Evolutionary conservation across 1,284 basidiomycete genomes (phyloP).

Genomic region (Microbotryomycetes sp.): DNA sequence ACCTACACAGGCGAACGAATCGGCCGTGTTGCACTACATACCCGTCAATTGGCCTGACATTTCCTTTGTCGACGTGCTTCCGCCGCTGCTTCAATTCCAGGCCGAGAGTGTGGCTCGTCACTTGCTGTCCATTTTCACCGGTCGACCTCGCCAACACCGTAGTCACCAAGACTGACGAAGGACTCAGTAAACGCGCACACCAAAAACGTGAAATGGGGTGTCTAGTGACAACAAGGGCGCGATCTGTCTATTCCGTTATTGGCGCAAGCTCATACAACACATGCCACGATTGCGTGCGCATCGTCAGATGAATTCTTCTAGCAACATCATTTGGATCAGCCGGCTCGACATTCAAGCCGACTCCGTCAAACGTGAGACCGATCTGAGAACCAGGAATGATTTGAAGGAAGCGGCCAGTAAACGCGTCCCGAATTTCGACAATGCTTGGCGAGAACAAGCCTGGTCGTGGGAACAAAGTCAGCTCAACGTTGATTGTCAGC

Average conservation of each 20-base stretch:
- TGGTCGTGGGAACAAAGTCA: background rate
- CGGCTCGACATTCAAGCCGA: background rate
- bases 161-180: too few relatives aligned
- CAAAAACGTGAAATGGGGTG: too few relatives aligned
- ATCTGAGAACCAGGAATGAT: background rate
- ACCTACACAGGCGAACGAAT: slow-evolving; percentile 57
- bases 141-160: too few relatives aligned
- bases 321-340: background rate
- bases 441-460: slow-evolving; percentile 25
- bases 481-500: background rate
- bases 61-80: slow-evolving; percentile 75
- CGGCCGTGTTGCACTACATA: slow-evolving; percentile 89
- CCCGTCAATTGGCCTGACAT: slow-evolving; percentile 92
- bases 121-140: background rate
- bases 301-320: background rate
- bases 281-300: background rate
- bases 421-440: slow-evolving; percentile 28
- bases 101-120: slow-evolving; percentile 10
- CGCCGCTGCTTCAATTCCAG: slow-evolving; percentile 79
- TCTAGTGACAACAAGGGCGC: too few relatives aligned
- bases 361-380: background rate
- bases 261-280: background rate
- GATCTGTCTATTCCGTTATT: too few relatives aligned
- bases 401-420: slow-evolving; percentile 22
- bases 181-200: too few relatives aligned